Evolutionary conservation across 1,284 basidiomycete species (phyloP).

Genomic region (Austropuccinia psidii): DNA sequence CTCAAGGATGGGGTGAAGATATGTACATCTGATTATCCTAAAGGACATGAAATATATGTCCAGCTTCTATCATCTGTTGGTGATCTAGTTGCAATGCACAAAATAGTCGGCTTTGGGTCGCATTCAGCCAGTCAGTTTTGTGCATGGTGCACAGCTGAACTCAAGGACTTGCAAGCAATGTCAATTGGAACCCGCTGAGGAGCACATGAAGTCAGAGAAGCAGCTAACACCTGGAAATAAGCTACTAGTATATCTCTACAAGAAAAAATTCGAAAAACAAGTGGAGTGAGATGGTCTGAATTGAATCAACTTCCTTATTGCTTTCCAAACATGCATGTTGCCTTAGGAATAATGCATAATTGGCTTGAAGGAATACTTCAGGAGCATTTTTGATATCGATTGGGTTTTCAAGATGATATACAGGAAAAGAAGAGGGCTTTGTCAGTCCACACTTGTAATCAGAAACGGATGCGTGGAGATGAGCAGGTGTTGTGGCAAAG

Average conservation of each 20-base stretch:
- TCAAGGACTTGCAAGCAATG: no score
- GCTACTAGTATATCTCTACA: no score
- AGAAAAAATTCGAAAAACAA: background rate
- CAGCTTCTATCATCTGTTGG: background rate
- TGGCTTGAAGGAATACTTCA: constrained; percentile 23
- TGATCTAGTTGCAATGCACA: constrained; percentile 19
- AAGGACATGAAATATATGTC: background rate
- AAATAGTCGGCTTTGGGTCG: constrained; percentile 13
- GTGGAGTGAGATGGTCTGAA: constrained; percentile 7
- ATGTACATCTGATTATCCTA: background rate
- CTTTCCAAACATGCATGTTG: background rate
- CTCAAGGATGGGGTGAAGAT: background rate
- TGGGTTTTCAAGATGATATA: no score
- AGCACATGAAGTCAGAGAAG: no score
- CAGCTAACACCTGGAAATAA: no score
- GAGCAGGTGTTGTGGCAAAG: no score
- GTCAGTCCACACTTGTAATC: no score
- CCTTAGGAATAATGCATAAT: constrained; percentile 24
- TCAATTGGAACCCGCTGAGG: no score
- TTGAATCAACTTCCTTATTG: constrained; percentile 13
- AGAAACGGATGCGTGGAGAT: no score
- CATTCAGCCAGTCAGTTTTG: background rate
- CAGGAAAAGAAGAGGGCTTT: no score
- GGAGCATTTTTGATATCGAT: background rate
- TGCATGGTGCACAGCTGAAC: constrained; percentile 1